phyloP scores from a whole-genome alignment of 2,329 filamentous ascomycete genomes.

The Xylaria sp. region DNA sequence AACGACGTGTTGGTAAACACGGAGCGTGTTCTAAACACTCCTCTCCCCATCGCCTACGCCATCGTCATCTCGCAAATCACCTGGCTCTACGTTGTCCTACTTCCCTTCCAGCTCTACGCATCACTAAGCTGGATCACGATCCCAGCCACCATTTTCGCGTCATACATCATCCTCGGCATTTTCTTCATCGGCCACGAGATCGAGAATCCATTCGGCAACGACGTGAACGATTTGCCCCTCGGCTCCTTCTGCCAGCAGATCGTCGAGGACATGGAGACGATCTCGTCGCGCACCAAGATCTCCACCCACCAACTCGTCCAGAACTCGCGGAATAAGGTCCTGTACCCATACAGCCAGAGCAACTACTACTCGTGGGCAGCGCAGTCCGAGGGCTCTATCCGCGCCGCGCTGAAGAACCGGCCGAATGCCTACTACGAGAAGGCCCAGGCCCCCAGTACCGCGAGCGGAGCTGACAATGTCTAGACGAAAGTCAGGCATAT shows the following conservation, averaged over 20 bases:
- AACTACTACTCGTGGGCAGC: slow-evolving; percentile 45
- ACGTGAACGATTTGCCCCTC: slow-evolving; percentile 83
- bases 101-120: slow-evolving; percentile 81
- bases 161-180: slow-evolving; percentile 86
- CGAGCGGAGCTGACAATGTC: slow-evolving; percentile 16
- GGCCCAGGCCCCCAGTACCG: not conserved
- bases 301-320: slow-evolving; percentile 61
- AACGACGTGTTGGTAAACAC: slow-evolving; percentile 78
- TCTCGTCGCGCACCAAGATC: slow-evolving; percentile 68
- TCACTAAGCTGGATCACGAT: slow-evolving; percentile 78
- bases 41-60: slow-evolving; percentile 82
- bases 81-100: slow-evolving; percentile 81
- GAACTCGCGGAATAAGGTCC: slow-evolving; percentile 58
- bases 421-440: slow-evolving; percentile 38
- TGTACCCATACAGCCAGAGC: slow-evolving; percentile 58
- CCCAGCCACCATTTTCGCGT: slow-evolving; percentile 75
- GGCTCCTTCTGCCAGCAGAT: slow-evolving; percentile 82
- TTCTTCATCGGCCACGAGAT: slow-evolving; percentile 80
- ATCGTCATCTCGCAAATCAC: slow-evolving; percentile 89
- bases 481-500: not conserved
- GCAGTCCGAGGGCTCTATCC: slow-evolving; percentile 46
- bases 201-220: slow-evolving; percentile 85
- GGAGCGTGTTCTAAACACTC: slow-evolving; percentile 83
- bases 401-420: slow-evolving; percentile 43
- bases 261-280: slow-evolving; percentile 77